Base-by-base conservation (phyloP, 2,329 filamentous ascomycete genomes). In the Talaromyces funiculosus region DNA sequence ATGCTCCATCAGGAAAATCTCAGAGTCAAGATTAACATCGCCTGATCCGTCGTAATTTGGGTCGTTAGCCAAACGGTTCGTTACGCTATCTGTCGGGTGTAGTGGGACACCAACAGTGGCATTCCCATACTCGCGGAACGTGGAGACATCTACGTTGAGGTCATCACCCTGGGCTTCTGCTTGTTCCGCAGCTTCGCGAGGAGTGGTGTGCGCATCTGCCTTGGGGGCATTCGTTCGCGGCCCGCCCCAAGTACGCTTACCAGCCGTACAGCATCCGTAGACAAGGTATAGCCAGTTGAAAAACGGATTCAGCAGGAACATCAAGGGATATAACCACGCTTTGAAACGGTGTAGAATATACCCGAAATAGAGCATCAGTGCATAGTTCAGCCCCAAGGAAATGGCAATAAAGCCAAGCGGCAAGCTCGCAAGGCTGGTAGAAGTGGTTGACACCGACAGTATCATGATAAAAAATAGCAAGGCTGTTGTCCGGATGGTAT, bases 221-320 rank as follows among this genome's bases (percentile, higher is more conserved):
- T 86, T 82, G 31, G 89, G 90, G 0, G 92, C 92, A 74, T 97
- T 93, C 1, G 91, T 92, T 68, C 93, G 85, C 10, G 93, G 94
- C 0, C 93, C 93, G 66, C 93, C 93, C 93, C 94, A 99, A 1
- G 93, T 97, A 65, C 93, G 84, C 73, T 96, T 91, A 20, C 92
- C 92, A 31, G 92, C 92, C 0, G 93, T 97, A 75, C 96, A 94
- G 67, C 96, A 95, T 47, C 92, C 92, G 73, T 97, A 96, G 2
- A 96, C 89, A 89, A 97, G 96, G 78, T 97, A 97, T 61, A 91
- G 84, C 93, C 93, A 97, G 76, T 97, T 97, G 82, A 97, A 92
- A 71, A 97, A 95, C 0, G 94, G 93, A 71, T 97, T 97, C 64
- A 97, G 75, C 51, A 96, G 77, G 72, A 97, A 97, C 92, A 97